A percentile compares a stretch with the other conserved stretches of the same genome.
Evolutionary conservation across 2,329 filamentous ascomycete species (phyloP).

Genomic region (Beauveria sp.): DNA sequence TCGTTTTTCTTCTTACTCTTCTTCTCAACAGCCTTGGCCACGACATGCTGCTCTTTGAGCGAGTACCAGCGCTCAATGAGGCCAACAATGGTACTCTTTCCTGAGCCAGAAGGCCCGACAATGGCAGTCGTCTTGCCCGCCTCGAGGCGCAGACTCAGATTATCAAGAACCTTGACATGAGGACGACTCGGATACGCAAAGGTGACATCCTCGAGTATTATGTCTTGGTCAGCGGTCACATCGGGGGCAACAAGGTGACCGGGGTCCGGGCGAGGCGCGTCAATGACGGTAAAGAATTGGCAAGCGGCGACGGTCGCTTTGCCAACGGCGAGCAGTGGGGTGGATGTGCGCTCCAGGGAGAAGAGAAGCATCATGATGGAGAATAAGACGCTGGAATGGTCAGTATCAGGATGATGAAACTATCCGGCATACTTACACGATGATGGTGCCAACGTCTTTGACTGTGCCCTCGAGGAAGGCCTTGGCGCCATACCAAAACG

Average conservation of each 20-base stretch:
- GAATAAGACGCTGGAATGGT: conserved; percentile 37
- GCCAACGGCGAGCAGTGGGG: conserved; percentile 49
- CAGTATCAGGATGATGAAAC: neutral
- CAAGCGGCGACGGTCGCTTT: conserved; percentile 51
- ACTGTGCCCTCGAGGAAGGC: conserved; percentile 40
- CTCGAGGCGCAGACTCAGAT: conserved; percentile 49
- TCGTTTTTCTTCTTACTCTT: conserved; percentile 26
- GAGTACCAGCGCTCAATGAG: conserved; percentile 68
- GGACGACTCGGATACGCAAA: conserved; percentile 66
- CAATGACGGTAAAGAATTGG: conserved; percentile 49
- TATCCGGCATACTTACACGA: conserved; percentile 36
- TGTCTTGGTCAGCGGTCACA: conserved; percentile 30
- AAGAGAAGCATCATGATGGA: conserved; percentile 52
- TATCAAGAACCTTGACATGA: conserved; percentile 55
- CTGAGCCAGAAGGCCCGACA: conserved; percentile 64
- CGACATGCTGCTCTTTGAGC: conserved; percentile 44
- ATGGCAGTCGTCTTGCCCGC: conserved; percentile 64
- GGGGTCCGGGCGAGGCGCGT: conserved; percentile 33
- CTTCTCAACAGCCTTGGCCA: conserved; percentile 31
- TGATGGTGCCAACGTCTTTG: conserved; percentile 42
- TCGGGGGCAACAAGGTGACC: conserved; percentile 30
- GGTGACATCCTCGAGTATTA: conserved; percentile 52
- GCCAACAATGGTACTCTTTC: conserved; percentile 68
- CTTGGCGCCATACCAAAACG: conserved; percentile 57
- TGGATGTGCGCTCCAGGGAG: conserved; percentile 48